Evolutionary conservation across 2,329 filamentous ascomycete genomes (phyloP), one percentile per base, ranked within the genome.

Genomic region (Fusarium clavum): DNA sequence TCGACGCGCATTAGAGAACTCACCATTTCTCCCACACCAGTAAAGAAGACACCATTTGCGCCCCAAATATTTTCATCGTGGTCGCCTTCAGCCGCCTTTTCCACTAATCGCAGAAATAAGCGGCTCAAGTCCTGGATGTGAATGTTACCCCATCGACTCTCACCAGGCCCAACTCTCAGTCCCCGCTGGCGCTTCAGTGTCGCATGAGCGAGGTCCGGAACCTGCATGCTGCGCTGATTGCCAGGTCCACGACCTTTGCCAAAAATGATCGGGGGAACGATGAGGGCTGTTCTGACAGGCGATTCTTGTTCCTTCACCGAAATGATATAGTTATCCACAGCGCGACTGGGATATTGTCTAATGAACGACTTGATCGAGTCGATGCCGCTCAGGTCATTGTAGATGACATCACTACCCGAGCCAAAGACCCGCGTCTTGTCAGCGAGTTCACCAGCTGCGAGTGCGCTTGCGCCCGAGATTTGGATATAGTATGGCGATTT

Each of bases 141-240:
- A 18, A 82, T 67, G 27, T 77, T 77, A 11, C 76, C 74, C 80
- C 81, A 82, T 16, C 73, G 64, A 34, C 70, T 79, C 20, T 73
- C 64, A 2, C 80, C 80, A 48, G 73, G 58, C 8, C 79, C 78
- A 18, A 81, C 64, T n/a, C 69, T 72, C 0, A 81, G 57, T 6
- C 73, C 77, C n/a, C 73, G 67, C 2, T 73, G 69, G 7, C 72
- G 64, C 52, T 78, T 44, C n/a, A 83, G 53, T 1, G 77, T 78
- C 5, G 45, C 47, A 22, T 45, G 59, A 2, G 57, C 63, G 9
- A 72, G 41, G 3, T 47, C 73, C 0, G 81, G 82, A n/a, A 82
- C 72, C 64, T 83, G 81, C 1, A 82, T 75, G 58, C 80, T 83
- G 9, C 81, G 74, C 64, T 77, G 73, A 51, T 82, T 82, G 5